These are phyloP conservation scores for Syncephalastrum sp. DNA, from an alignment of 371 early-diverging fungal genomes.

Conservation along the genomic window DNA sequence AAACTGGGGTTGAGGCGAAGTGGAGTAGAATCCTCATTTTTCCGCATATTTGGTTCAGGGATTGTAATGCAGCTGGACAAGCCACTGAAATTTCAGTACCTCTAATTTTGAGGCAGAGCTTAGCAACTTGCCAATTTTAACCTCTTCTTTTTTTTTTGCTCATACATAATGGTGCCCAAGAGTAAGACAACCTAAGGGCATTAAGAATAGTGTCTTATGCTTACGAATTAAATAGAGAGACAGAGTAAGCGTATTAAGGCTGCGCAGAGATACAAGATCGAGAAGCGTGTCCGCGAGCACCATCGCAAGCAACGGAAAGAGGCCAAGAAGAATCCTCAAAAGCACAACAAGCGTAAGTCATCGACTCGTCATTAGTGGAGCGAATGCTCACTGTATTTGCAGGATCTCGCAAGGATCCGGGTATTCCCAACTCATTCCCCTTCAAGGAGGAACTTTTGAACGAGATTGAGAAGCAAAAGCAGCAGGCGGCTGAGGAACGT, in stretches of 20 bases:
- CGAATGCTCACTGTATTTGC: neutral
- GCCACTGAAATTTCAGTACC: too few species aligned
- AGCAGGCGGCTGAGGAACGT: conserved; percentile 14
- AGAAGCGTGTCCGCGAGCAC: conserved; percentile 72
- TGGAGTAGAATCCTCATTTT: too few species aligned
- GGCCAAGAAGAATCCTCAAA: conserved; percentile 64
- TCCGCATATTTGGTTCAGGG: too few species aligned
- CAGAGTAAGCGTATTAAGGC: conserved; percentile 71
- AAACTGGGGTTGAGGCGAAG: too few species aligned
- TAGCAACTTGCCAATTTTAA: too few species aligned
- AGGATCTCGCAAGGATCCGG: conserved; percentile 50
- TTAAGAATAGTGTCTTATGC: neutral
- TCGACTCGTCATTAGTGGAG: neutral
- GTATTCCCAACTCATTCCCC: conserved; percentile 54
- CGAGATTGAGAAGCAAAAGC: conserved; percentile 49
- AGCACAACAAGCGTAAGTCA: conserved; percentile 35
- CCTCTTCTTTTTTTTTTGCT: too few species aligned
- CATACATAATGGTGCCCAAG: conserved; percentile 10
- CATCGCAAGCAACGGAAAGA: conserved; percentile 73
- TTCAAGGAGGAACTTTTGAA: conserved; percentile 53
- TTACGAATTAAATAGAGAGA: conserved; percentile 15
- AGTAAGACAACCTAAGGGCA: conserved; percentile 7
- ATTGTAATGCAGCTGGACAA: too few species aligned
- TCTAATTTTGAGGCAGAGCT: too few species aligned
- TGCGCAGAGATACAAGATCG: conserved; percentile 73